phyloP scores from a whole-genome alignment of 2,329 filamentous ascomycete genomes.

The Trichoderma cornu-damae region DNA sequence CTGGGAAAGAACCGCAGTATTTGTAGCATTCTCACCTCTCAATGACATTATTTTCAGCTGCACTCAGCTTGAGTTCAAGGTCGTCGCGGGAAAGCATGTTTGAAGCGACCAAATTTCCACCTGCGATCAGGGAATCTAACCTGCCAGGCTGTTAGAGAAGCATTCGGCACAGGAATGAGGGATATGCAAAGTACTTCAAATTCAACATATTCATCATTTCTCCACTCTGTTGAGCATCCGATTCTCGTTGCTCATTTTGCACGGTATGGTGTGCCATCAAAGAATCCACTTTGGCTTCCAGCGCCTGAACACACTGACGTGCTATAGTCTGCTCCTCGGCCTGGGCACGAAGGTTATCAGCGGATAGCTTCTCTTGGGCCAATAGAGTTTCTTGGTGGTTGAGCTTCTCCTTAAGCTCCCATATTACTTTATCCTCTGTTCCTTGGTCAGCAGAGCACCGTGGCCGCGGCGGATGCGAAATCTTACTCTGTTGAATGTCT shows the following conservation, averaged over 20 bases:
- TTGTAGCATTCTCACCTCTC: background rate
- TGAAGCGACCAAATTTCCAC: background rate
- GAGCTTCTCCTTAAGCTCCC: constrained; percentile 22
- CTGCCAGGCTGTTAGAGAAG: background rate
- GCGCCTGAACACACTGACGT: constrained; percentile 12
- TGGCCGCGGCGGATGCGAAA: no score
- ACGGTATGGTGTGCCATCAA: constrained; percentile 19
- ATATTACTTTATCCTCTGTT: constrained; percentile 27
- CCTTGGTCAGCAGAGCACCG: background rate
- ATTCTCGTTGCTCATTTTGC: constrained; percentile 4
- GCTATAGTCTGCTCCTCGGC: constrained; percentile 20
- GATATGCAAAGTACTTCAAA: constrained; percentile 20
- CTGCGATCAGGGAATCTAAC: constrained; percentile 6
- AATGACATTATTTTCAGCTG: background rate
- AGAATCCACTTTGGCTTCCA: constrained; percentile 23
- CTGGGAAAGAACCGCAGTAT: background rate
- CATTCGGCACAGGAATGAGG: background rate
- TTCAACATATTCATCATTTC: constrained; percentile 17
- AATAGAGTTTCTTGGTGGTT: constrained; percentile 21
- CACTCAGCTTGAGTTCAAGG: constrained; percentile 2
- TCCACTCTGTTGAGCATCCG: constrained; percentile 2
- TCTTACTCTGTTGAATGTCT: constrained; percentile 26
- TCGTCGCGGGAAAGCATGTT: constrained; percentile 3
- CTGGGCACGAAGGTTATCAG: constrained; percentile 17
- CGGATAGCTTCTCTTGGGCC: constrained; percentile 10